Evolutionary conservation across 495 filamentous ascomycete genomes (phyloP).

Genomic region (Emericellopsis terricola): DNA sequence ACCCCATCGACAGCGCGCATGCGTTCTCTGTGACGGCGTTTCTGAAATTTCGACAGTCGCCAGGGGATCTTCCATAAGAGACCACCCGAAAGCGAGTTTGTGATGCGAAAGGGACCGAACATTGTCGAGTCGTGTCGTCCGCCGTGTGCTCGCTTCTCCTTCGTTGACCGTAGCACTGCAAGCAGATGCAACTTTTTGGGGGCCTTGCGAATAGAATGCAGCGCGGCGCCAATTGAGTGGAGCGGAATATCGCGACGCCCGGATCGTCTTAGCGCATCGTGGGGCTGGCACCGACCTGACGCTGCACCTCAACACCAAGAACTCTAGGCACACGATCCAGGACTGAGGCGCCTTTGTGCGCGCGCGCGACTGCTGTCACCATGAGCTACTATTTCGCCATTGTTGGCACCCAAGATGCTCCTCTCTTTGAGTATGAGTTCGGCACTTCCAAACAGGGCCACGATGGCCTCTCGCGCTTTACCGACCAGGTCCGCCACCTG

Average conservation of each 20-base stretch:
- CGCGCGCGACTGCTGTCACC: too few species aligned
- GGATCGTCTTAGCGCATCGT: too few species aligned
- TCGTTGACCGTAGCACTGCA: too few species aligned
- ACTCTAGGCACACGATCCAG: too few species aligned
- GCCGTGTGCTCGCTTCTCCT: not conserved
- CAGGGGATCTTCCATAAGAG: slow-evolving; percentile 83
- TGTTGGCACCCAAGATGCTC: slow-evolving; percentile 81
- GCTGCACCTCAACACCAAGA: too few species aligned
- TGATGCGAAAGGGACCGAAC: slow-evolving; percentile 60
- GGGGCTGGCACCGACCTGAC: too few species aligned
- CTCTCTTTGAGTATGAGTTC: slow-evolving; percentile 90
- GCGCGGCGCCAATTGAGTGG: not conserved
- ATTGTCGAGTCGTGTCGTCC: slow-evolving; percentile 20
- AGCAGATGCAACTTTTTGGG: not conserved
- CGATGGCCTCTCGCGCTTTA: slow-evolving; percentile 78
- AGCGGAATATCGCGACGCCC: not conserved
- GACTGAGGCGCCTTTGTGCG: too few species aligned
- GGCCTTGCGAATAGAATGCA: too few species aligned
- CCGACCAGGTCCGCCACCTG: slow-evolving; percentile 70
- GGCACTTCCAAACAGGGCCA: slow-evolving; percentile 88
- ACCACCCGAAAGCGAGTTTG: slow-evolving; percentile 36
- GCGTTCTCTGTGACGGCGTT: slow-evolving; percentile 73
- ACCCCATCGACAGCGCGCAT: slow-evolving; percentile 72
- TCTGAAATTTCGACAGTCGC: slow-evolving; percentile 81
- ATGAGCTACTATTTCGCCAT: slow-evolving; percentile 99